A percentile compares a stretch with the other conserved stretches of the same genome.
Evolutionary conservation across 306 rosid species (phyloP).

Genomic region (Quercus bicolor): DNA sequence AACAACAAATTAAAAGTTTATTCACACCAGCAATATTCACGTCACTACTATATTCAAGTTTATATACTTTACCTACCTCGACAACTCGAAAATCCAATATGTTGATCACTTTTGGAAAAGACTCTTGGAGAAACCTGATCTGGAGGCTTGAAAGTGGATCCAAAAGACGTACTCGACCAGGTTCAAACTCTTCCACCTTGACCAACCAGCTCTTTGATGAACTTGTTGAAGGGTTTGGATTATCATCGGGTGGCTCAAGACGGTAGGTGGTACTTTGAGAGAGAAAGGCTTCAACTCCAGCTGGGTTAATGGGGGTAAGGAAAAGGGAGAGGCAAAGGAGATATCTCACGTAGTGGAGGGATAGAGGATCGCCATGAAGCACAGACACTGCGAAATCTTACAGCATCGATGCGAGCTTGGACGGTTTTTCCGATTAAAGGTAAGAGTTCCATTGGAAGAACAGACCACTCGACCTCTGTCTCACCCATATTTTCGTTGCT

Average conservation of each 20-base stretch:
- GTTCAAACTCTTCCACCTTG: neutral
- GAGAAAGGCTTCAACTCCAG: neutral
- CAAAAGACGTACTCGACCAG: neutral
- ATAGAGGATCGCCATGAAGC: constrained; percentile 21
- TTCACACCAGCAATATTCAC: neutral
- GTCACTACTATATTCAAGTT: neutral
- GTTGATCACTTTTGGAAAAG: constrained; percentile 5
- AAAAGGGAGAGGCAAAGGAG: neutral
- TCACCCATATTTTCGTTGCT: neutral
- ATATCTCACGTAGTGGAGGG: neutral
- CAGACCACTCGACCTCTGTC: neutral
- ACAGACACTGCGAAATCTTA: constrained; percentile 20
- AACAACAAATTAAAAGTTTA: constrained; percentile 44
- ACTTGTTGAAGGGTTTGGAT: neutral
- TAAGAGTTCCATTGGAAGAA: constrained; percentile 17
- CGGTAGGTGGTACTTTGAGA: constrained; percentile 4
- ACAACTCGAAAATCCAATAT: constrained; percentile 26
- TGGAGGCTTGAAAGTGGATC: constrained; percentile 16
- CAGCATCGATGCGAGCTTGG: neutral
- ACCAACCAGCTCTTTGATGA: constrained; percentile 25
- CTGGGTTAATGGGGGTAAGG: neutral
- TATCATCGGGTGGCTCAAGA: neutral
- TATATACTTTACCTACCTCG: constrained; percentile 36
- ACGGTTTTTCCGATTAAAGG: neutral
- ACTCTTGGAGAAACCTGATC: neutral